Base-by-base conservation (phyloP, 2,329 filamentous ascomycete species). In the Xylariaceae sp. region DNA sequence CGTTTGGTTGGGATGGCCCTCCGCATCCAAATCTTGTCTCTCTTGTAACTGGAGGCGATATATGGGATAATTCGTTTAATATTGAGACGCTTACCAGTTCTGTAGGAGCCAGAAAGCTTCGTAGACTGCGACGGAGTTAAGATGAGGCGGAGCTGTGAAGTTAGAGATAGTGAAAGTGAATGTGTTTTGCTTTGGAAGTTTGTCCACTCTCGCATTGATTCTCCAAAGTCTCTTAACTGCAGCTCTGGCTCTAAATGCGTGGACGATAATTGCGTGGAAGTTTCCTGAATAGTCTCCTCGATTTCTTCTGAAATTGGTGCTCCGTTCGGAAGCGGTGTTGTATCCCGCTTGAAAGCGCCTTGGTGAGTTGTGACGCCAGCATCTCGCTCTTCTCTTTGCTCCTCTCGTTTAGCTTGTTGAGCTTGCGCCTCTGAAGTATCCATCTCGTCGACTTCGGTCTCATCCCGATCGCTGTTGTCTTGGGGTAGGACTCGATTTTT, bases 21-120 rank as follows among this genome's bases (percentile, higher is more conserved):
- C 11, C 95, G 89, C 88, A 99, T 96, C 94, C 94, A 99, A 74
- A 99, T 99, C 80, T 99, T 99, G 82, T 99, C 94, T 56, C 94
- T 90, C 80, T 97, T 97, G 81, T 97, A 99, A 69, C 89, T 88
- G 0, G 92, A 97, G 1, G 95, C 94, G 64, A 99, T 97, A 76
- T 99, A 99, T 0, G 95, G 94, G 66, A 99, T 99, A 74, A 99
- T 99, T 64, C 93, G 91, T 75, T 97, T 97, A 78, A 99, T 96
- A 74, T 97, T 99, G 65, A 99, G 90, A 0, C 94, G 88, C 73
- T 99, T 99, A 59, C 94, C 94, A 0, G 94, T 99, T 63, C 94
- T 90, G 82, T 96, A 97, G 63, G 96, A 92, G 36, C 94, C 94
- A 2, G 93, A 92, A 58, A 99, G 89, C 69, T 97, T 99, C 30